Conservation (phyloP, 2,329 filamentous ascomycete genomes). For the Leptoxyphium fumago region DNA sequence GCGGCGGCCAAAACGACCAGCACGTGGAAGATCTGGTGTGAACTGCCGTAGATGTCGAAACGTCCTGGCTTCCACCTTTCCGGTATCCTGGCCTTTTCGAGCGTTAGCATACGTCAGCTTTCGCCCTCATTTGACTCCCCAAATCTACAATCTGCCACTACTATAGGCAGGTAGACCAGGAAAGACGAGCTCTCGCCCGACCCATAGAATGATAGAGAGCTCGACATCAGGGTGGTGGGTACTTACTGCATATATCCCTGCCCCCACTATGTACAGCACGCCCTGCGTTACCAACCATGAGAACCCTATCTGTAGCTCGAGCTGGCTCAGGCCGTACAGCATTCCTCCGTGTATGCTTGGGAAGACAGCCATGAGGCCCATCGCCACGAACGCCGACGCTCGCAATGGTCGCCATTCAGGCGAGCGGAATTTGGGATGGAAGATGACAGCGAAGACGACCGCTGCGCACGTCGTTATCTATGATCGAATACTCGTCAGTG, state of each 20-base stretch:
- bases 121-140: neutral
- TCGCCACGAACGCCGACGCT: conserved; percentile 74
- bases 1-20: conserved; percentile 71
- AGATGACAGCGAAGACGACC: conserved; percentile 46
- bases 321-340: conserved; percentile 49
- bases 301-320: conserved; percentile 63
- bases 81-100: conserved; percentile 54
- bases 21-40: conserved; percentile 92
- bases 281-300: conserved; percentile 71
- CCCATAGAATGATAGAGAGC: neutral
- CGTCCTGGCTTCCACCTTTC: conserved; percentile 62
- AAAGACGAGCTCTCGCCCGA: neutral
- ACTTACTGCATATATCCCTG: conserved; percentile 68
- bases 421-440: conserved; percentile 70
- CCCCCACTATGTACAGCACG: conserved; percentile 70
- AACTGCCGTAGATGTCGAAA: conserved; percentile 86
- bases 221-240: too few species aligned
- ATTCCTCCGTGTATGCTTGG: conserved; percentile 65
- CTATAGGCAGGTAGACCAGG: neutral
- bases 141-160: neutral
- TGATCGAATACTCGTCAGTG: too few species aligned
- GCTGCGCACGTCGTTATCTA: conserved; percentile 71
- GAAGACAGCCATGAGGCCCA: conserved; percentile 71
- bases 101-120: conserved; percentile 1
- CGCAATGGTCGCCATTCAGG: conserved; percentile 73